These are phyloP conservation scores for Angophora floribunda DNA, from an alignment of 345 rosid genomes.

Conservation along the genomic window DNA sequence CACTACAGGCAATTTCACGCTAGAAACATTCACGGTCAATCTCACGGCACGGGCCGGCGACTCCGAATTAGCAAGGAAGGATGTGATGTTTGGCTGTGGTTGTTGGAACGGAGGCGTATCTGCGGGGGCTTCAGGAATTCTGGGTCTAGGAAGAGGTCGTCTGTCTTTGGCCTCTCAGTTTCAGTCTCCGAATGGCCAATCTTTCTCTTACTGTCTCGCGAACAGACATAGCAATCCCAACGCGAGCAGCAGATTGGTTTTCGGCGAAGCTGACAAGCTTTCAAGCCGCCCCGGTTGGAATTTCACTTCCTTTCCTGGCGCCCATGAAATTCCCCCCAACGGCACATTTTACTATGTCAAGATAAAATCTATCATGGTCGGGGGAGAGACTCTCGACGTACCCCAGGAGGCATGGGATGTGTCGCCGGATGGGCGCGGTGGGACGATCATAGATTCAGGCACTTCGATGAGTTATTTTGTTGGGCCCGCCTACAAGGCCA, in stretches of 20 bases:
- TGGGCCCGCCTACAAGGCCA: conserved; percentile 54
- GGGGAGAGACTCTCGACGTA: conserved; percentile 50
- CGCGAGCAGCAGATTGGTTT: conserved; percentile 74
- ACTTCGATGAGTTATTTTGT: conserved; percentile 59
- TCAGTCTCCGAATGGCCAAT: conserved; percentile 66
- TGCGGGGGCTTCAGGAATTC: conserved; percentile 76
- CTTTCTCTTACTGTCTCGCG: conserved; percentile 85
- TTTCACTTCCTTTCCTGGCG: conserved; percentile 59
- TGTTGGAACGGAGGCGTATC: conserved; percentile 84
- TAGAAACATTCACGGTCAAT: conserved; percentile 74
- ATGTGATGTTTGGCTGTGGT: conserved; percentile 91
- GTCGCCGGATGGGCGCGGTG: conserved; percentile 56
- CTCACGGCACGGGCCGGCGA: conserved; percentile 28
- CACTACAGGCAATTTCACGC: conserved; percentile 77
- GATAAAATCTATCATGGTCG: conserved; percentile 59
- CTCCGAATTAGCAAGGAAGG: conserved; percentile 34
- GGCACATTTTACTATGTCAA: conserved; percentile 73
- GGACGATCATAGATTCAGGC: conserved; percentile 87
- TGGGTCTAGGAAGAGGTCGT: conserved; percentile 88
- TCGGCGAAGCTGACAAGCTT: conserved; percentile 66
- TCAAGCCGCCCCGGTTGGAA: conserved; percentile 45
- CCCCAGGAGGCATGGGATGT: conserved; percentile 68
- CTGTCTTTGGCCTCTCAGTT: conserved; percentile 86
- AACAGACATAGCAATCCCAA: conserved; percentile 53
- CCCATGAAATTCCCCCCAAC: conserved; percentile 31